These are phyloP conservation scores for Ascodesmis nigricans DNA, from an alignment of 495 filamentous ascomycete genomes.

Conservation along the genomic window DNA sequence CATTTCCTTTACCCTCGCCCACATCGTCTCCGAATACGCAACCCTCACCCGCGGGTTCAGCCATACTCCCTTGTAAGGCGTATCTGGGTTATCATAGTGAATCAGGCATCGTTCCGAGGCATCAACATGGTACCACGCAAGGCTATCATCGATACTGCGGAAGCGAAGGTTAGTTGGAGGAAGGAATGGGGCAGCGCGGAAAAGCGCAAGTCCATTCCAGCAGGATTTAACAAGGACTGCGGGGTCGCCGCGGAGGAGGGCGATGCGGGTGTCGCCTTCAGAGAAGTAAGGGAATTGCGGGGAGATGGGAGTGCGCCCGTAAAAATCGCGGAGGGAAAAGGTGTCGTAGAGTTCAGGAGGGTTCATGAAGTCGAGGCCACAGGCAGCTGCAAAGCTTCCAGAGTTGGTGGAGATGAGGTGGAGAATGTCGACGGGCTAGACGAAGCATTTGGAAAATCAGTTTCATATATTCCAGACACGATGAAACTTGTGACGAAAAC, in stretches of 20 bases:
- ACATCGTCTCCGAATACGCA: no score
- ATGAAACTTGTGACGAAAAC: no score
- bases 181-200: conserved; percentile 46
- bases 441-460: no score
- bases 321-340: conserved; percentile 51
- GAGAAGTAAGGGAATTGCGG: conserved; percentile 60
- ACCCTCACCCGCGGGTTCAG: conserved; percentile 63
- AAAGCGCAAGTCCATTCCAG: conserved; percentile 67
- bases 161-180: conserved; percentile 31
- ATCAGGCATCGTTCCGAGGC: conserved; percentile 69
- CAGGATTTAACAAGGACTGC: conserved; percentile 54
- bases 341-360: conserved; percentile 67
- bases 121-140: conserved; percentile 48
- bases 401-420: conserved; percentile 56
- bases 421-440: conserved; percentile 43
- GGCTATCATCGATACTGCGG: conserved; percentile 45
- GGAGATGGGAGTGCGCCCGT: conserved; percentile 47
- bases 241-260: conserved; percentile 39
- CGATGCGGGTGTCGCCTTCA: conserved; percentile 36
- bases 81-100: conserved; percentile 45
- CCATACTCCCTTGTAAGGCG: conserved; percentile 37
- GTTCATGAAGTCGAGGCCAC: conserved; percentile 54
- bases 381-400: conserved; percentile 50
- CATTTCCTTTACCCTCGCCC: no score
- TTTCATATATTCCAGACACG: no score